Evolutionary conservation across 2,329 filamentous ascomycete genomes (phyloP).

Genomic region (Diaporthe nobilis): DNA sequence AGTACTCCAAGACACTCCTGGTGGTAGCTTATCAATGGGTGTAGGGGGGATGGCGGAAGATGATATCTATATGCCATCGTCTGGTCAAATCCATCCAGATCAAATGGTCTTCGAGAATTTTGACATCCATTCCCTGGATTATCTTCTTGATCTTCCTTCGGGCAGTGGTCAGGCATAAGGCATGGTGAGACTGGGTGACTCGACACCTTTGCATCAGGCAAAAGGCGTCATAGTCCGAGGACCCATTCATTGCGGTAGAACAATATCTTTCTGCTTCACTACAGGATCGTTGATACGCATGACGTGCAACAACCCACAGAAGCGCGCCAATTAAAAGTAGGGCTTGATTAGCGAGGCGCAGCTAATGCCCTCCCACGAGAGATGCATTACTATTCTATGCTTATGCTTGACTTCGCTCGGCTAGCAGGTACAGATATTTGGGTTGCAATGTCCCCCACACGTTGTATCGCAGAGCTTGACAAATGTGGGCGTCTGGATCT

Average conservation of each 20-base stretch:
- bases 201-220: too few relatives aligned
- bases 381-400: too few relatives aligned
- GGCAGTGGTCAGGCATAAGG: not conserved
- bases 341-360: too few relatives aligned
- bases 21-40: not conserved
- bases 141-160: not conserved
- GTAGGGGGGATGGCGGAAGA: too few relatives aligned
- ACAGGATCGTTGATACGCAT: too few relatives aligned
- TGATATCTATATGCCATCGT: not conserved
- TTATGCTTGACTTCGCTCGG: too few relatives aligned
- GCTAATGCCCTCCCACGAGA: too few relatives aligned
- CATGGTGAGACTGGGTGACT: not conserved
- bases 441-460: not conserved
- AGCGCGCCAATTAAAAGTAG: too few relatives aligned
- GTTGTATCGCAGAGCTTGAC: conserved; percentile 8
- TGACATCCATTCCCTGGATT: not conserved
- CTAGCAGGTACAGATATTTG: conserved; percentile 13
- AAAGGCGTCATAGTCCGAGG: too few relatives aligned
- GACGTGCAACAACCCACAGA: too few relatives aligned
- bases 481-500: conserved; percentile 16
- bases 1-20: not conserved
- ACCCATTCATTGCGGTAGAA: too few relatives aligned
- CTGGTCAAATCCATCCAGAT: not conserved
- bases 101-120: not conserved
- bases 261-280: too few relatives aligned